Evolutionary conservation across 805 yeast genomes (phyloP).

Genomic region (Zygoascus tannicola): DNA sequence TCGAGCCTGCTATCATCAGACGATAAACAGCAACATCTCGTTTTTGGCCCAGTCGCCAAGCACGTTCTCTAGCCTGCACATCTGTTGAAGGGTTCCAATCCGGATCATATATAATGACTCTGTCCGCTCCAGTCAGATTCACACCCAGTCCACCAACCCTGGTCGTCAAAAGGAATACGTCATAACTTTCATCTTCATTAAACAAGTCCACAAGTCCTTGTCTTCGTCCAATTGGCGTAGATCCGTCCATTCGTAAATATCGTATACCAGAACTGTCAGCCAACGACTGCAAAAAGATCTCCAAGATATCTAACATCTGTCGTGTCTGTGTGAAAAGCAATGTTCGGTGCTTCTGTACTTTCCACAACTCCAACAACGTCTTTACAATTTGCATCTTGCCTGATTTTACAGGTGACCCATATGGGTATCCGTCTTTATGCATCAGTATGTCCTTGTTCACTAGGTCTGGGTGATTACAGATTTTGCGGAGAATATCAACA

Average conservation of each 20-base stretch:
- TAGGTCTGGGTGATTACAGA: constrained; percentile 94
- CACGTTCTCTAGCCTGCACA: constrained; percentile 91
- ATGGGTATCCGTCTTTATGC: constrained; percentile 27
- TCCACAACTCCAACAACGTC: constrained; percentile 69
- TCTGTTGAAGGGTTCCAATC: constrained; percentile 99
- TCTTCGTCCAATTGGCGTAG: constrained; percentile 68
- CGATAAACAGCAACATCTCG: constrained; percentile 85
- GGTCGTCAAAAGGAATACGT: constrained; percentile 77
- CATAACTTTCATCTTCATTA: constrained; percentile 48
- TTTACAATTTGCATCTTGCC: constrained; percentile 90
- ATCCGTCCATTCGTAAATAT: constrained; percentile 88
- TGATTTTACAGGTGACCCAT: constrained; percentile 44
- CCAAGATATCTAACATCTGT: constrained; percentile 87
- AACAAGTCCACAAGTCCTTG: constrained; percentile 76
- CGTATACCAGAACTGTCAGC: constrained; percentile 28
- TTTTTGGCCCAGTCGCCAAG: constrained; percentile 95
- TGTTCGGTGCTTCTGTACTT: constrained; percentile 63
- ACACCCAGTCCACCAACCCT: constrained; percentile 95
- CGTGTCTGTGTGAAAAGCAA: constrained; percentile 85
- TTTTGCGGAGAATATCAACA: constrained; percentile 79
- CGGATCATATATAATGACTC: constrained; percentile 91
- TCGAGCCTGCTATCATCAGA: constrained; percentile 87
- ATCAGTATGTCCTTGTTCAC: constrained; percentile 37
- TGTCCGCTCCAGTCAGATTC: constrained; percentile 86
- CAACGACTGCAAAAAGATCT: constrained; percentile 46